Evolutionary conservation across 2,329 filamentous ascomycete species (phyloP).

Genomic region (Cercospora brassicicola): DNA sequence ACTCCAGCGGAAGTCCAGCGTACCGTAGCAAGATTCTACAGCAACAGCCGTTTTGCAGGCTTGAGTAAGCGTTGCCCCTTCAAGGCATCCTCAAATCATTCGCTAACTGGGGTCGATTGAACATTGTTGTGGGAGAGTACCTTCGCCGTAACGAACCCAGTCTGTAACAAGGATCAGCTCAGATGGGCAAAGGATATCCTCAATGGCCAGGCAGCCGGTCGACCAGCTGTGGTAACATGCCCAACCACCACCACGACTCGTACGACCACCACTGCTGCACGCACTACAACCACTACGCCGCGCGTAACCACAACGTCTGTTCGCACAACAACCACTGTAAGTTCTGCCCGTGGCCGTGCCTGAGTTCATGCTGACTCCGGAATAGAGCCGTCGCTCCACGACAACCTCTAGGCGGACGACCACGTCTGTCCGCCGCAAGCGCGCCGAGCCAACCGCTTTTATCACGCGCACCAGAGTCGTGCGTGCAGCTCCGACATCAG

Average conservation of each 20-base stretch:
- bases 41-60: constrained; percentile 53
- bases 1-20: constrained; percentile 47
- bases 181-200: constrained; percentile 53
- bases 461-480: background rate
- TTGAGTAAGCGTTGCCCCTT: constrained; percentile 39
- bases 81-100: background rate
- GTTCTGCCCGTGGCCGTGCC: background rate
- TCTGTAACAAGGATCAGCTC: constrained; percentile 48
- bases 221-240: constrained; percentile 1
- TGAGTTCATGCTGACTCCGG: background rate
- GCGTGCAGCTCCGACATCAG: constrained; percentile 1
- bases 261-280: background rate
- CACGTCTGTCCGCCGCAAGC: constrained; percentile 4
- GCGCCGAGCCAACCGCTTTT: constrained; percentile 5
- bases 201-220: background rate
- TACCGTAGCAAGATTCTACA: constrained; percentile 48
- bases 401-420: constrained; percentile 19
- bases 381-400: background rate
- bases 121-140: constrained; percentile 50
- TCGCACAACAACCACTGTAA: background rate
- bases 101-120: no score
- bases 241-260: constrained; percentile 6
- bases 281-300: constrained; percentile 1
- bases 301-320: background rate
- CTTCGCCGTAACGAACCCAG: constrained; percentile 36